phyloP scores from a whole-genome alignment of 768 basidiomycete species.

The Boletus vinaceobasis region DNA sequence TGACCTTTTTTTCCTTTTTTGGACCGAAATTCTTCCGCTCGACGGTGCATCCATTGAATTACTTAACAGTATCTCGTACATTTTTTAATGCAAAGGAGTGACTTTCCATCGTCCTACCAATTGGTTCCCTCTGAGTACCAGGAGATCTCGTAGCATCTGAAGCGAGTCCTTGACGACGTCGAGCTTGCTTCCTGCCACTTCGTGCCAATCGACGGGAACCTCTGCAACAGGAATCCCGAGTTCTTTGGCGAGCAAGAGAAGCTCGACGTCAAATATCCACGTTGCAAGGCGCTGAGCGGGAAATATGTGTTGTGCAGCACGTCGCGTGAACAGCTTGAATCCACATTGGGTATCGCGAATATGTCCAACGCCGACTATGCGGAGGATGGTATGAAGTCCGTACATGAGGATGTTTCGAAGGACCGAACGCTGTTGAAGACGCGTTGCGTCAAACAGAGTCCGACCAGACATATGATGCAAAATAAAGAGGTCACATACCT shows the following conservation, averaged over 20 bases:
- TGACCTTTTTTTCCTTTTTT: conserved; percentile 6
- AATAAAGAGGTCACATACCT: conserved; percentile 42
- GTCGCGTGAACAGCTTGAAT: conserved; percentile 91
- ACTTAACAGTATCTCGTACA: conserved; percentile 24
- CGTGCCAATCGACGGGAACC: conserved; percentile 90
- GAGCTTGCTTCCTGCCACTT: conserved; percentile 90
- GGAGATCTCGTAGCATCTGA: conserved; percentile 85
- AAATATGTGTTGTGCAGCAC: conserved; percentile 79
- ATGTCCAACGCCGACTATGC: conserved; percentile 84
- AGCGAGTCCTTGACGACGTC: conserved; percentile 80
- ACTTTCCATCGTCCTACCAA: conserved; percentile 72
- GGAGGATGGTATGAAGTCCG: conserved; percentile 83
- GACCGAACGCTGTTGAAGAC: conserved; percentile 63
- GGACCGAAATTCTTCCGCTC: conserved; percentile 7
- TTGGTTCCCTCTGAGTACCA: conserved; percentile 82
- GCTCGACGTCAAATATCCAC: conserved; percentile 97
- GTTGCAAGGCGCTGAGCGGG: conserved; percentile 82
- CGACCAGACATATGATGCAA: neutral
- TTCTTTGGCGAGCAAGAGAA: conserved; percentile 80
- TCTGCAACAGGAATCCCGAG: conserved; percentile 76
- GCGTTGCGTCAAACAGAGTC: neutral
- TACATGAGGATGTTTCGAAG: conserved; percentile 94
- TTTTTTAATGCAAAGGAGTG: conserved; percentile 16
- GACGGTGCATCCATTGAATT: conserved; percentile 24
- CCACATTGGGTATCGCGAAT: conserved; percentile 96